phyloP scores from a whole-genome alignment of 305 asterid genomes.

The Petunia hybrid region DNA sequence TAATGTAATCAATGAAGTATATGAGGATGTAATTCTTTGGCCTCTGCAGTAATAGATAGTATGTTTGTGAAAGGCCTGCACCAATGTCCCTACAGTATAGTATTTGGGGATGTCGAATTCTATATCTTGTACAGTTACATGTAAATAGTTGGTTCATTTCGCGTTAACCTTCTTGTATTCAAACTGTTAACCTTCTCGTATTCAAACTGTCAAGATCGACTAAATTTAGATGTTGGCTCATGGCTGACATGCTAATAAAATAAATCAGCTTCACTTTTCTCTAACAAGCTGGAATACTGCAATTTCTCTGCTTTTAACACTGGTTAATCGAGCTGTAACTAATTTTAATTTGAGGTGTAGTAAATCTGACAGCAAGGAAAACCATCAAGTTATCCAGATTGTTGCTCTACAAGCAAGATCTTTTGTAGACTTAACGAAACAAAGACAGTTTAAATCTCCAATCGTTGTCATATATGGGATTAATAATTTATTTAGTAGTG shows the following conservation, averaged over 20 bases:
- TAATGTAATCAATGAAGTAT: not conserved
- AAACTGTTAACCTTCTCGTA: too few species aligned
- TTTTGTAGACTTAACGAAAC: not conserved
- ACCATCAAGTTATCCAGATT: constrained; percentile 9
- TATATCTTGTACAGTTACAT: constrained; percentile 14
- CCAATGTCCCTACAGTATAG: too few species aligned
- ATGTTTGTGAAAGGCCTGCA: constrained; percentile 4
- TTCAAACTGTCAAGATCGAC: too few species aligned
- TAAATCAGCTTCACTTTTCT: too few species aligned
- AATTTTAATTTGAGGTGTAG: too few species aligned
- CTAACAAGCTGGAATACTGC: too few species aligned
- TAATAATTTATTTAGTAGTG: not conserved
- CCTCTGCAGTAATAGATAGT: constrained; percentile 21
- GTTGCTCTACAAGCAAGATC: not conserved
- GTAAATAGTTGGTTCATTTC: constrained; percentile 1
- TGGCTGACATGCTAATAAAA: too few species aligned
- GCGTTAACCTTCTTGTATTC: too few species aligned
- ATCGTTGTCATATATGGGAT: not conserved
- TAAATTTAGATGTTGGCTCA: too few species aligned
- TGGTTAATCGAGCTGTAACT: too few species aligned
- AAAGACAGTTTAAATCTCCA: not conserved
- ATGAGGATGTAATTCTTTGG: constrained; percentile 8
- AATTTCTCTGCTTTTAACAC: too few species aligned
- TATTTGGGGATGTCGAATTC: too few species aligned
- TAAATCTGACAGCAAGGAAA: not conserved